phyloP scores from a whole-genome alignment of 108 stramenopile species.

The Cyclotella cryptica region DNA sequence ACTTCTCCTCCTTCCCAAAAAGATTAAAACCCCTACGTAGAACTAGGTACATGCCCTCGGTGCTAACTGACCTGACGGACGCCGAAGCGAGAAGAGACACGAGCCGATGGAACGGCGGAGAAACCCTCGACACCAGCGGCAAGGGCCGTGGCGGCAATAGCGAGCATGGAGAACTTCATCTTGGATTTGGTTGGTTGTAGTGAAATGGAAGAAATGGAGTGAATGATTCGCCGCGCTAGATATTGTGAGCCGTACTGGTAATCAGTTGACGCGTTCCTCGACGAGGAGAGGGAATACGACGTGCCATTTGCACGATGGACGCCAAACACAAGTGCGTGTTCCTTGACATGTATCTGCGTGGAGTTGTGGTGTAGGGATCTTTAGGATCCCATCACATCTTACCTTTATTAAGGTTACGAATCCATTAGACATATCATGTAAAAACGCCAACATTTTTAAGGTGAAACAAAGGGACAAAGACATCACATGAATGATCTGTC shows the following conservation, averaged over 20 bases:
- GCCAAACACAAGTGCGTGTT: conserved; percentile 7
- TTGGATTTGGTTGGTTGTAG: conserved; percentile 20
- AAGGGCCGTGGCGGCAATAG: conserved; percentile 74
- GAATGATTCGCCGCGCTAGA: neutral
- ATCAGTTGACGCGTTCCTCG: neutral
- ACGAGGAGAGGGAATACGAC: neutral
- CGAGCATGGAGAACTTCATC: conserved; percentile 87
- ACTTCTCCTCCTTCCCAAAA: neutral
- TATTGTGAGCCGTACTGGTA: neutral
- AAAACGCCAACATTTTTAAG: no score
- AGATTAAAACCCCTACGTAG: no score
- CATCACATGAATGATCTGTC: no score
- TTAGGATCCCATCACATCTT: no score
- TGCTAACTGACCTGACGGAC: conserved; percentile 61
- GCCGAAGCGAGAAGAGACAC: conserved; percentile 36
- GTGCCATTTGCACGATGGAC: neutral
- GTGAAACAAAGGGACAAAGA: no score
- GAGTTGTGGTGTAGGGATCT: no score
- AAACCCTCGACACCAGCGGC: conserved; percentile 78
- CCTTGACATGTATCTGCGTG: neutral
- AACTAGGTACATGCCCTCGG: neutral
- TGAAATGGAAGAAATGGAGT: neutral
- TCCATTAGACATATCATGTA: no score
- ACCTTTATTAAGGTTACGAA: no score
- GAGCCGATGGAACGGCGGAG: conserved; percentile 50